Base-by-base conservation (phyloP, 345 rosid species). In the Eutrema yunnanense region DNA sequence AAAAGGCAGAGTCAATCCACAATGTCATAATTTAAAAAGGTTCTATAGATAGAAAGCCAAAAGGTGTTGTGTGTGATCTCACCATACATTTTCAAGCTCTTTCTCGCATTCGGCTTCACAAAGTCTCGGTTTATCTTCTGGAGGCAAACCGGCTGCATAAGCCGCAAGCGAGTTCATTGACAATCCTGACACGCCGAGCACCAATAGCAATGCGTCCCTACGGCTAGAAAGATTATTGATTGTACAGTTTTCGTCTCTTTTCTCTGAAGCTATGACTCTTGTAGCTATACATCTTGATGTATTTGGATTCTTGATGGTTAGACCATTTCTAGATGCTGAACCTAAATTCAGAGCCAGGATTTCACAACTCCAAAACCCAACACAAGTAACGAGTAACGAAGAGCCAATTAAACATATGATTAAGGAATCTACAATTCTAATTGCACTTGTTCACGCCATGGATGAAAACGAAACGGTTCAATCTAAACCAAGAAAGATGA, bases 61-160 rank as follows among this genome's bases (percentile, higher is more conserved):
- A 65, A 65, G 79, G 81, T 63, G 78, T 71, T 44, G 63, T 46
- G 71, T 71, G 84, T 43, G 82, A 84, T 84, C 96, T 88, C 97
- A 89, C 97, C 97, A 84, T 89, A 88, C 97, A 86, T 95, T 95
- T 95, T 92, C 93, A 86, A 95, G 97, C 90, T 87, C 96, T 81
- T 87, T 95, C 83, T 82, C 96, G 43, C 96, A 89, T 16, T 77
- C 58, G 0, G 79, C 88, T 65, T 95, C 96, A 50, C 99, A 95
- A 5, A 90, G 81, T 69, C 75, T 85, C 13, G 92, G 93, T 68
- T 89, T 85, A 40, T 90, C 80, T 74, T 90, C 99, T 0, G 93
- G 97, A n/a, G 99, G 96, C 66, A 92, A 81, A 41, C 97, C 92
- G 0, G 93, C 99, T 77, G 86, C 88, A 12, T 49, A 63, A 67